phyloP scores from a whole-genome alignment of 192 early-diverging fungal genomes.

The Neocallimastix lanati region DNA sequence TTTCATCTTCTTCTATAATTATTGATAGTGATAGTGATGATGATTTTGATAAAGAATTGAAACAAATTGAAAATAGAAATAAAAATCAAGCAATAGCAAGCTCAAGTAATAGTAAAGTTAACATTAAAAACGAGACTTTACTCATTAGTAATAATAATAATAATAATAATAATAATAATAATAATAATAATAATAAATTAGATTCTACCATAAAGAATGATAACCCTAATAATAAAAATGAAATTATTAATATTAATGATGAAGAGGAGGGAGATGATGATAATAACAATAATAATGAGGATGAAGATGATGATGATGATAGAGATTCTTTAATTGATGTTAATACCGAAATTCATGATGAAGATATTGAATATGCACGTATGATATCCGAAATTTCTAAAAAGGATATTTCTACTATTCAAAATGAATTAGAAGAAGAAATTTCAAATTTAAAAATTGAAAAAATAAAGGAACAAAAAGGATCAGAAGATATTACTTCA shows the following conservation, averaged over 20 bases:
- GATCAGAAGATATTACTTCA: constrained; percentile 41
- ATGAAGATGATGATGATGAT: constrained; percentile 21
- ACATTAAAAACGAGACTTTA: too few species aligned
- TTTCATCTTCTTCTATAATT: not conserved
- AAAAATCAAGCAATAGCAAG: not conserved
- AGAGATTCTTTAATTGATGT: constrained; percentile 13
- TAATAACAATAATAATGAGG: constrained; percentile 6
- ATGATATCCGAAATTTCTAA: constrained; percentile 31
- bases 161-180: too few species aligned
- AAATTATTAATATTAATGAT: too few species aligned
- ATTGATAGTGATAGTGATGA: not conserved
- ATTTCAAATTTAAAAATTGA: constrained; percentile 11
- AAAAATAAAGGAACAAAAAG: constrained; percentile 26
- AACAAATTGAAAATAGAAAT: not conserved
- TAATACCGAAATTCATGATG: not conserved
- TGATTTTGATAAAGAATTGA: not conserved
- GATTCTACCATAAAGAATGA: too few species aligned
- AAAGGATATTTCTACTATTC: constrained; percentile 16
- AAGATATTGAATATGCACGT: constrained; percentile 39
- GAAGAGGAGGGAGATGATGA: too few species aligned
- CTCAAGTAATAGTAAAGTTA: too few species aligned
- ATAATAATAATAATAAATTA: too few species aligned
- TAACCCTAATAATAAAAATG: too few species aligned
- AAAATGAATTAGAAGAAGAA: constrained; percentile 25
- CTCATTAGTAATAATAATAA: too few species aligned